Conservation (phyloP, 2,329 filamentous ascomycete genomes). For the Dactylellina drechsleri region DNA sequence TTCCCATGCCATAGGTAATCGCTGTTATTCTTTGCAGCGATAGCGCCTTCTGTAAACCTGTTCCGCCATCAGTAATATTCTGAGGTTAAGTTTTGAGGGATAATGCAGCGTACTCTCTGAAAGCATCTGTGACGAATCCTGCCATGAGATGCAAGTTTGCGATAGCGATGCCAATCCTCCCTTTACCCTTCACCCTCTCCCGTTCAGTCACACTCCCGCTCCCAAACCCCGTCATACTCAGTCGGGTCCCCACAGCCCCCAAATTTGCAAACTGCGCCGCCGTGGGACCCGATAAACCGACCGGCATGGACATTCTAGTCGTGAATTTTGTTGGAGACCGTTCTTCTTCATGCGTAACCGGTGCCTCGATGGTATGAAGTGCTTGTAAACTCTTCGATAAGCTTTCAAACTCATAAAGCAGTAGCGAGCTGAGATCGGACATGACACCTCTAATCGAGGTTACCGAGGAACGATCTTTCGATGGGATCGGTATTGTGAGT, state of each 20-base stretch:
- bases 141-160: conserved; percentile 88
- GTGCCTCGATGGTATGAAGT: conserved; percentile 80
- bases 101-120: conserved; percentile 70
- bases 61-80: conserved; percentile 8
- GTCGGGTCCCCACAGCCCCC: conserved; percentile 60
- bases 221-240: conserved; percentile 75
- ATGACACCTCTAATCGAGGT: conserved; percentile 85
- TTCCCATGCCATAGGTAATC: conserved; percentile 99
- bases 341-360: conserved; percentile 67
- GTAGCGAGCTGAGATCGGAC: conserved; percentile 78
- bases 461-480: conserved; percentile 73
- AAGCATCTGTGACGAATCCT: conserved; percentile 87
- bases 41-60: conserved; percentile 77
- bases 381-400: conserved; percentile 78
- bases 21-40: conserved; percentile 78
- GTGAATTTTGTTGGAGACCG: conserved; percentile 61
- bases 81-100: not conserved
- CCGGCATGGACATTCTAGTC: conserved; percentile 81
- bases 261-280: conserved; percentile 65
- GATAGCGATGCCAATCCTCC: conserved; percentile 79
- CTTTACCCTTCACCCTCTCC: conserved; percentile 81
- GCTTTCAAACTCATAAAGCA: conserved; percentile 79
- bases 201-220: conserved; percentile 77
- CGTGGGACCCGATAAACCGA: conserved; percentile 69
- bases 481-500: conserved; percentile 75